phyloP scores from a whole-genome alignment of 805 yeast genomes.

The Lachancea thermotolerans region DNA sequence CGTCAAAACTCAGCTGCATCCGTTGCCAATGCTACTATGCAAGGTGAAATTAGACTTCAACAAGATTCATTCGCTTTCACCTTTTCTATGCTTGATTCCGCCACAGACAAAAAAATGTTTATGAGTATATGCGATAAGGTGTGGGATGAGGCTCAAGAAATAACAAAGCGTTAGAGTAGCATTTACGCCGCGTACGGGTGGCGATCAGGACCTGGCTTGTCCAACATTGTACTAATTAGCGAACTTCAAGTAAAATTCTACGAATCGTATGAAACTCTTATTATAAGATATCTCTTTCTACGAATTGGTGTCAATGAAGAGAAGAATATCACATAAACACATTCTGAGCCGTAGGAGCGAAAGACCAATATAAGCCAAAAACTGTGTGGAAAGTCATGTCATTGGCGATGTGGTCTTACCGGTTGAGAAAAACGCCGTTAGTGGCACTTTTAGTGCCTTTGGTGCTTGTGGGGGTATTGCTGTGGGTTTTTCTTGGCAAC shows the following conservation, averaged over 20 bases:
- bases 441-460: constrained; percentile 21
- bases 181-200: no score
- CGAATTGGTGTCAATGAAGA: neutral
- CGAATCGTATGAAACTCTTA: no score
- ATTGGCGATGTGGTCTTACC: constrained; percentile 19
- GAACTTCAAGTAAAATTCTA: no score
- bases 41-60: constrained; percentile 25
- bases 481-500: constrained; percentile 18
- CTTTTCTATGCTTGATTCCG: constrained; percentile 15
- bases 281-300: neutral
- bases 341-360: neutral
- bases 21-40: constrained; percentile 6
- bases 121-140: constrained; percentile 29
- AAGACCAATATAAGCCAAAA: neutral
- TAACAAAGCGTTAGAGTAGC: constrained; percentile 1
- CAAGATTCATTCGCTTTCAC: constrained; percentile 26
- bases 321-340: no score
- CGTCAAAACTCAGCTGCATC: neutral
- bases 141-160: constrained; percentile 26
- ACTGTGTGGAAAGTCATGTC: constrained; percentile 6
- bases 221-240: neutral
- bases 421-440: constrained; percentile 25
- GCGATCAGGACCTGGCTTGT: no score
- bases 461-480: constrained; percentile 16
- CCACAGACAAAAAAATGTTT: constrained; percentile 28